Percentiles rank a stretch among this genome's conserved stretches.
These are phyloP conservation scores for Allantophomopsis lycopodina DNA, from an alignment of 2,329 filamentous ascomycete species.

Conservation along the genomic window DNA sequence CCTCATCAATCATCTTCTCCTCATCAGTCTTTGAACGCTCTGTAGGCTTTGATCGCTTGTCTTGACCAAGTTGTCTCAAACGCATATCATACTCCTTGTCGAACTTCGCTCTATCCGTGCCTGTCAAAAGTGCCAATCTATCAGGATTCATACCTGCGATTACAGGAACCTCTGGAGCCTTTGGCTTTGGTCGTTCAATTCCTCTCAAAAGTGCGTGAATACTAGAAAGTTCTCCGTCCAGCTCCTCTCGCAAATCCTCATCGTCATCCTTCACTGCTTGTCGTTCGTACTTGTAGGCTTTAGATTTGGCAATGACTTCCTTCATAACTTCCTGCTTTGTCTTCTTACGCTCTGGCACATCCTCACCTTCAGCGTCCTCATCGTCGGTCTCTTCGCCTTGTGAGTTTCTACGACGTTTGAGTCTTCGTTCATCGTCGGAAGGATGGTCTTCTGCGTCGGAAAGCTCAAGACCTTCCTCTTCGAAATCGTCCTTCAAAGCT, in stretches of 20 bases:
- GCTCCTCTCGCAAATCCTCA: slow-evolving; percentile 68
- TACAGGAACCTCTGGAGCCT: slow-evolving; percentile 20
- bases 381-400: slow-evolving; percentile 30
- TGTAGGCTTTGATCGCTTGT: slow-evolving; percentile 73
- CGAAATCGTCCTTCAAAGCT: slow-evolving; percentile 56
- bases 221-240: slow-evolving; percentile 72
- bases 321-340: slow-evolving; percentile 96
- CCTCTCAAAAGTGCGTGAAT: slow-evolving; percentile 59
- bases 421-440: slow-evolving; percentile 37
- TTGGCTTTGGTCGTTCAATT: slow-evolving; percentile 31
- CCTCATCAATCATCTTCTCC: slow-evolving; percentile 67
- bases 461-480: slow-evolving; percentile 56
- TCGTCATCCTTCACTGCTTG: slow-evolving; percentile 90
- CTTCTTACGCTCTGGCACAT: slow-evolving; percentile 73
- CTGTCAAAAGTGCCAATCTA: slow-evolving; percentile 43
- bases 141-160: slow-evolving; percentile 45
- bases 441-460: slow-evolving; percentile 42
- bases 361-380: slow-evolving; percentile 33
- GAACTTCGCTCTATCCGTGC: slow-evolving; percentile 48
- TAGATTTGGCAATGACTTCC: slow-evolving; percentile 94
- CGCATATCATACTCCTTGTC: slow-evolving; percentile 82
- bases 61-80: slow-evolving; percentile 69
- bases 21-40: slow-evolving; percentile 87
- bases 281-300: slow-evolving; percentile 85
- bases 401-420: slow-evolving; percentile 41